Evolutionary conservation across 2,329 filamentous ascomycete species (phyloP).

Genomic region (Diaporthe helianthi): DNA sequence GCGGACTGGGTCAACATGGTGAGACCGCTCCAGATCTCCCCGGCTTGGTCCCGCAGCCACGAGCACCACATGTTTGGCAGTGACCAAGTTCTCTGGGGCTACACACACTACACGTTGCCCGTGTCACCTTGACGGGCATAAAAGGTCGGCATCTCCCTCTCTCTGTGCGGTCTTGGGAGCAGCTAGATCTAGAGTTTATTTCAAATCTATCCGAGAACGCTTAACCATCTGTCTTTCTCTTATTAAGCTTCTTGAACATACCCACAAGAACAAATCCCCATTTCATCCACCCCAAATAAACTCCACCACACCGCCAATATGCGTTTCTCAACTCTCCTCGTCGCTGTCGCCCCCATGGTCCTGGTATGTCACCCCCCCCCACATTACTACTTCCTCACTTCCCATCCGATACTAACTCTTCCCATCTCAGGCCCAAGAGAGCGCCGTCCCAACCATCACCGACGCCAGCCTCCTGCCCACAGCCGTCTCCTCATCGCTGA

Average conservation of each 20-base stretch:
- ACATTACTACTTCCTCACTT: no score
- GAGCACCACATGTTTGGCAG: conserved; percentile 21
- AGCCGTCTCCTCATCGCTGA: background rate
- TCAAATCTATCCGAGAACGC: background rate
- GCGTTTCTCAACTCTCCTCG: conserved; percentile 53
- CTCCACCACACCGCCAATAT: conserved; percentile 46
- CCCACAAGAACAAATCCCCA: background rate
- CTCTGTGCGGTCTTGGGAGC: background rate
- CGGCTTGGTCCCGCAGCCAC: conserved; percentile 12
- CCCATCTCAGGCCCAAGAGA: background rate
- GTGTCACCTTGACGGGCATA: background rate
- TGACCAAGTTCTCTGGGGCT: background rate
- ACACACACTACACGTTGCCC: no score
- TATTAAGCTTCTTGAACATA: background rate
- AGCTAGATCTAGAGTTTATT: conserved; percentile 9
- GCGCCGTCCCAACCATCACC: background rate
- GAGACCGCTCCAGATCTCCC: conserved; percentile 15
- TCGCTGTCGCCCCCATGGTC: conserved; percentile 42
- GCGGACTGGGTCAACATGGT: background rate
- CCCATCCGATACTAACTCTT: background rate
- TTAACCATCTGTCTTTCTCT: background rate
- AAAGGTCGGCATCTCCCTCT: conserved; percentile 17
- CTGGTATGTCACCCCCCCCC: conserved; percentile 13
- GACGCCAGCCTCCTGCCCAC: conserved; percentile 11
- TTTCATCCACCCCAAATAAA: conserved; percentile 4